phyloP scores from a whole-genome alignment of 2,329 filamentous ascomycete species.

The Coniochaeta sp. region DNA sequence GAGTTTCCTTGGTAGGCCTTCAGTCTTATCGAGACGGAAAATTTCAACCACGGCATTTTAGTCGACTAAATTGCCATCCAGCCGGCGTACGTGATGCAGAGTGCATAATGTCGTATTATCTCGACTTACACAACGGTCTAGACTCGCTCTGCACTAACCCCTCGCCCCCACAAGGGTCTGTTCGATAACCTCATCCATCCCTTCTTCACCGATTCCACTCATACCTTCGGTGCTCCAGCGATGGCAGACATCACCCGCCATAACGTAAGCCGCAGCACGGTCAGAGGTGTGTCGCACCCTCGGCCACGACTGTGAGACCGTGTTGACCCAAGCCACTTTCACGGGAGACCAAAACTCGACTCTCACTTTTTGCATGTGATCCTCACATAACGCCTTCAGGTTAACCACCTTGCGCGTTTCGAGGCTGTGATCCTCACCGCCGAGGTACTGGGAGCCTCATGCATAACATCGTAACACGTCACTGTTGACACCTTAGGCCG shows the following conservation, averaged over 20 bases:
- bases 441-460: background rate
- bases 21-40: too few relatives aligned
- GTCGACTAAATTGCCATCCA: too few relatives aligned
- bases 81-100: background rate
- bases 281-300: background rate
- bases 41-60: too few relatives aligned
- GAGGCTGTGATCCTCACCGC: background rate
- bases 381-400: too few relatives aligned
- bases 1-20: too few relatives aligned
- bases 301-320: too few relatives aligned
- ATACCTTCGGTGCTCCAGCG: background rate
- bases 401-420: background rate
- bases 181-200: background rate
- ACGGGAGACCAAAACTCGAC: background rate
- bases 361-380: background rate
- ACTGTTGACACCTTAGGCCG: conserved; percentile 30
- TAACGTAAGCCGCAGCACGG: background rate
- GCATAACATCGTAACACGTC: background rate
- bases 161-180: background rate
- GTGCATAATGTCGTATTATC: background rate
- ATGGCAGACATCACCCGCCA: too few relatives aligned
- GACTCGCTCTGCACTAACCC: background rate
- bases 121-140: background rate
- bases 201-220: background rate
- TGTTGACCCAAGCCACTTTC: background rate